Conservation (phyloP, 768 basidiomycete genomes). For the Pulveroboletus ravenelii region DNA sequence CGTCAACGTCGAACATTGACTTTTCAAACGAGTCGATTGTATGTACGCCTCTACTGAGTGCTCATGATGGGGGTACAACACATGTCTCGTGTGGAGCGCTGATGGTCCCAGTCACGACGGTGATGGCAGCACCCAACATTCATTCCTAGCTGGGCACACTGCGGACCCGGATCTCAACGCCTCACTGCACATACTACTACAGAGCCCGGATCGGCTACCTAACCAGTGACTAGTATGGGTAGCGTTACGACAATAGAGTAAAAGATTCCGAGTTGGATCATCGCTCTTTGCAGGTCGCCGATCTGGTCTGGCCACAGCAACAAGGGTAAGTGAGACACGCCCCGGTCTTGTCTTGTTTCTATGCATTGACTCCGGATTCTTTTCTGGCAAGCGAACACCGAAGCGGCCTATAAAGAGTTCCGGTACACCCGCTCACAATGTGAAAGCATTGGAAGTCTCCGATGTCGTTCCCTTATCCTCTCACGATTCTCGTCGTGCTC, state of each 20-base stretch:
- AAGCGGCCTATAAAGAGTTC: constrained; percentile 14
- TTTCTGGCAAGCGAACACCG: constrained; percentile 12
- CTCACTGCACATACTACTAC: too few relatives aligned
- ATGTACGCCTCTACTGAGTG: too few relatives aligned
- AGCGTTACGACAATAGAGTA: neutral
- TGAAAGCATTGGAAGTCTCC: neutral
- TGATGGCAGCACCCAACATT: too few relatives aligned
- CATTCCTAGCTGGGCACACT: too few relatives aligned
- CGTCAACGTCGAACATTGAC: too few relatives aligned
- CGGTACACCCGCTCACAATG: neutral
- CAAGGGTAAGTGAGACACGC: constrained; percentile 16
- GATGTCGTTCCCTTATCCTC: constrained; percentile 14
- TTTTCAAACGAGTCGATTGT: too few relatives aligned
- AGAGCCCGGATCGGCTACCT: too few relatives aligned
- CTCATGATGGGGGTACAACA: too few relatives aligned
- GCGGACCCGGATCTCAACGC: too few relatives aligned
- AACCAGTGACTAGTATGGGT: too few relatives aligned
- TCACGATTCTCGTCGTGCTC: constrained; percentile 19
- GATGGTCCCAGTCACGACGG: too few relatives aligned
- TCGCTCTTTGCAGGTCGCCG: neutral
- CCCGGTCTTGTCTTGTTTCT: constrained; percentile 5
- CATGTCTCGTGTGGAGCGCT: too few relatives aligned
- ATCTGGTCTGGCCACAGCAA: neutral
- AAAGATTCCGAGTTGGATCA: neutral
- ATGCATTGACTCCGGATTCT: neutral